Percentiles rank a stretch among this genome's conserved stretches.
These are phyloP conservation scores for Cytospora mali DNA, from an alignment of 2,329 filamentous ascomycete species.

Conservation along the genomic window DNA sequence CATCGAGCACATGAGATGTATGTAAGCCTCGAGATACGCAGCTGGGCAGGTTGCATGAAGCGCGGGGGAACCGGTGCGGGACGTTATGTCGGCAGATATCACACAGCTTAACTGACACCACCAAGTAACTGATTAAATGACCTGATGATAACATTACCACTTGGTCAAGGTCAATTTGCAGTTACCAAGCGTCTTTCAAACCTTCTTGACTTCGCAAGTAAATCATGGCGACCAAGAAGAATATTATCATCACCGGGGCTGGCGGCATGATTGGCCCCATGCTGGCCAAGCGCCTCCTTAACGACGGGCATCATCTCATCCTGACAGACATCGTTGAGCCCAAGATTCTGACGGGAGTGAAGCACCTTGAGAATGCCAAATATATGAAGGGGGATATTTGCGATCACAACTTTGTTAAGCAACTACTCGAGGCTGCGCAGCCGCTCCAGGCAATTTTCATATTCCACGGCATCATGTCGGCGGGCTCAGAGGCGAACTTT, in stretches of 20 bases:
- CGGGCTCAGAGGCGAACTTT: constrained; percentile 63
- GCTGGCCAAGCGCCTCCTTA: constrained; percentile 45
- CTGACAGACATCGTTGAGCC: constrained; percentile 59
- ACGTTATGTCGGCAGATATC: not conserved
- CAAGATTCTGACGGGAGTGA: constrained; percentile 50
- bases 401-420: constrained; percentile 37
- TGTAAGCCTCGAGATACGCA: constrained; percentile 13
- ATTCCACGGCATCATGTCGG: constrained; percentile 70
- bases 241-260: constrained; percentile 41
- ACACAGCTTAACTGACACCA: not conserved
- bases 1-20: too few relatives aligned
- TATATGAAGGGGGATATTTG: constrained; percentile 54
- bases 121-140: not conserved
- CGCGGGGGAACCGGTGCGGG: not conserved
- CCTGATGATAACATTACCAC: too few relatives aligned
- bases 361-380: constrained; percentile 52
- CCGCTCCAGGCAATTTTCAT: constrained; percentile 59
- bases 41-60: too few relatives aligned
- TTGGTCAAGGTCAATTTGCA: too few relatives aligned
- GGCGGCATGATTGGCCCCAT: constrained; percentile 41
- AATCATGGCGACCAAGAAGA: constrained; percentile 24
- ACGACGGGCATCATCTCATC: constrained; percentile 42
- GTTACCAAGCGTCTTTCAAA: not conserved
- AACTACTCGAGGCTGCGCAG: constrained; percentile 48
- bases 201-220: not conserved